Percentiles rank a stretch among this genome's conserved stretches.
Conservation (phyloP, 306 rosid species). For the Cicer chorassanicum region DNA sequence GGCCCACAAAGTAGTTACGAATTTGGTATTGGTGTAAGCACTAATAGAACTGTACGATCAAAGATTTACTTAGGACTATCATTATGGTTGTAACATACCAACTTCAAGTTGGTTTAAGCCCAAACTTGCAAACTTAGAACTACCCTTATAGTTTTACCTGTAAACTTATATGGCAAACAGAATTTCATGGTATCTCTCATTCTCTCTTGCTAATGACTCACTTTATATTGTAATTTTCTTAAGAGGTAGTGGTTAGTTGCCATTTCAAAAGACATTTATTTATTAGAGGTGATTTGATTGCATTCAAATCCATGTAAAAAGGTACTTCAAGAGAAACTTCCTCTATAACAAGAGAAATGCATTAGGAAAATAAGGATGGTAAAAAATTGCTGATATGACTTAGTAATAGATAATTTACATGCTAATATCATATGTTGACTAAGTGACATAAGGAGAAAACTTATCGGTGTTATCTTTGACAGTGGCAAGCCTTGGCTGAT, state of each 20-base stretch:
- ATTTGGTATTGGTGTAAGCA: not conserved
- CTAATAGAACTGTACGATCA: not conserved
- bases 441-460: conserved; percentile 1
- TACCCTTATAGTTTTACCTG: not conserved
- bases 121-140: not conserved
- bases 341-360: not conserved
- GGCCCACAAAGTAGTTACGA: not conserved
- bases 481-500: conserved; percentile 95
- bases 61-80: not conserved
- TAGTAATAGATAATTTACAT: not conserved
- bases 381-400: not conserved
- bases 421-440: not conserved
- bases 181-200: not conserved
- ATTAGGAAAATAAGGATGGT: not conserved
- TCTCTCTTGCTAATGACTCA: not conserved
- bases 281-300: not conserved
- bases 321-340: not conserved
- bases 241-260: conserved; percentile 2
- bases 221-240: not conserved
- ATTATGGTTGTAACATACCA: not conserved
- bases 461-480: conserved; percentile 47
- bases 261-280: conserved; percentile 4
- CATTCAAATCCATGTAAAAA: not conserved
- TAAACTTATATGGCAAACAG: not conserved
- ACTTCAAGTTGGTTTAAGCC: not conserved